Evolutionary conservation across 2,329 filamentous ascomycete genomes (phyloP).

Genomic region (Epicoccum sorghinum): DNA sequence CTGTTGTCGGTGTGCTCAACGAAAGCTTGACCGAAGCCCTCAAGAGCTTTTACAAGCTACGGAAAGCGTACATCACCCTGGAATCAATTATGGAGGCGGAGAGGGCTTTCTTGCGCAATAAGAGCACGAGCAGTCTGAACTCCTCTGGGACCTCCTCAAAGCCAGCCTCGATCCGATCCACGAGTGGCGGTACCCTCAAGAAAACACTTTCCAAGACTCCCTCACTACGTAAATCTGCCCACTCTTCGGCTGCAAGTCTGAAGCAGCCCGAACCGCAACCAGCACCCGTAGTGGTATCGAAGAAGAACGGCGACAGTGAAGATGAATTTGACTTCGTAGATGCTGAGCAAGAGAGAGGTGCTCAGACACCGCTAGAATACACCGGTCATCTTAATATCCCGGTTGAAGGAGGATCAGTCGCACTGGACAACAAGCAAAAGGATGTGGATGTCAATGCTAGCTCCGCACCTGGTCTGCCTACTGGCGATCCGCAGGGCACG

Average conservation of each 20-base stretch:
- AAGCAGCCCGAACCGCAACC: constrained; percentile 10
- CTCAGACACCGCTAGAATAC: constrained; percentile 56
- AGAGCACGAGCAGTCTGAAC: constrained; percentile 42
- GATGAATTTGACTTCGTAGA: constrained; percentile 62
- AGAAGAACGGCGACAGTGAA: constrained; percentile 31
- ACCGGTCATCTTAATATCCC: constrained; percentile 51
- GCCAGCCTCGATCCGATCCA: constrained; percentile 30
- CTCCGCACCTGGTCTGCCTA: constrained; percentile 31
- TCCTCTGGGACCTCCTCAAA: constrained; percentile 32
- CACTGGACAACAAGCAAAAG: constrained; percentile 31
- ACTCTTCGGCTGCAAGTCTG: constrained; percentile 26
- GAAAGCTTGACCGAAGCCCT: constrained; percentile 92
- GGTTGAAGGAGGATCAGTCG: constrained; percentile 30
- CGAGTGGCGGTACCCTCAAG: constrained; percentile 15
- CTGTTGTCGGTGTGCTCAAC: constrained; percentile 86
- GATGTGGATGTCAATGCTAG: constrained; percentile 32
- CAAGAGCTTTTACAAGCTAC: constrained; percentile 88
- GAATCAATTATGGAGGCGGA: constrained; percentile 80
- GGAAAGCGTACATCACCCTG: constrained; percentile 85
- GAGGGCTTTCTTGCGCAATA: constrained; percentile 59
- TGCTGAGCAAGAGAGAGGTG: constrained; percentile 57
- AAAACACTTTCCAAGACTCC: constrained; percentile 17
- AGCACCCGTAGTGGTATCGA: constrained; percentile 8
- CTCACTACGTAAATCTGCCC: constrained; percentile 21
- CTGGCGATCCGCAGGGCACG: constrained; percentile 23